These are phyloP conservation scores for Penicillium hesseltinei DNA, from an alignment of 2,329 filamentous ascomycete species.

Conservation along the genomic window DNA sequence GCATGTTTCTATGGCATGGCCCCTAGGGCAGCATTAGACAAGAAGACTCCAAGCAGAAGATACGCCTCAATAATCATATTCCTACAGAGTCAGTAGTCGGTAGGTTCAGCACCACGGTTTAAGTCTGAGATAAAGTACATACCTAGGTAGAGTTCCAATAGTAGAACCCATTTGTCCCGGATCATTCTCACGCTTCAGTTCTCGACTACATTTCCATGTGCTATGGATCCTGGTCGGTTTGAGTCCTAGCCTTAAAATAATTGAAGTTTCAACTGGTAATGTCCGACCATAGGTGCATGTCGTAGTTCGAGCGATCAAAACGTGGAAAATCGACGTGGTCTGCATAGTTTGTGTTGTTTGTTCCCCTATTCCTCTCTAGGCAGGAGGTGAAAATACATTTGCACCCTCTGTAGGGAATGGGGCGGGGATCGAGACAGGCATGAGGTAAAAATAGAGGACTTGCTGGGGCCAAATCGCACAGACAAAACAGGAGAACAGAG, in stretches of 20 bases:
- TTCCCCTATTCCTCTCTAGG: not conserved
- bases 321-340: not conserved
- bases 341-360: not conserved
- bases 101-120: not conserved
- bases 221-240: not conserved
- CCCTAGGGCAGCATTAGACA: slow-evolving; percentile 21
- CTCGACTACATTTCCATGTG: not conserved
- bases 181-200: not conserved
- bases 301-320: not conserved
- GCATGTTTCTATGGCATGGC: not conserved
- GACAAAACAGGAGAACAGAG: not conserved
- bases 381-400: not conserved
- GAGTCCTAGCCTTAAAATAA: not conserved
- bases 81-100: not conserved
- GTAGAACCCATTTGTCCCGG: not conserved
- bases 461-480: not conserved
- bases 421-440: not conserved
- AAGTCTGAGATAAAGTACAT: not conserved
- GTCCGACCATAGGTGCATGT: not conserved
- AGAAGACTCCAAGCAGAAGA: not conserved
- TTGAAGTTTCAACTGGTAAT: not conserved
- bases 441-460: not conserved
- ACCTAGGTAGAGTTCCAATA: not conserved
- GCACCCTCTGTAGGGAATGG: not conserved
- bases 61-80: too few relatives aligned